Evolutionary conservation across 2,329 filamentous ascomycete species (phyloP).

Genomic region (Magnaporthales sp.): DNA sequence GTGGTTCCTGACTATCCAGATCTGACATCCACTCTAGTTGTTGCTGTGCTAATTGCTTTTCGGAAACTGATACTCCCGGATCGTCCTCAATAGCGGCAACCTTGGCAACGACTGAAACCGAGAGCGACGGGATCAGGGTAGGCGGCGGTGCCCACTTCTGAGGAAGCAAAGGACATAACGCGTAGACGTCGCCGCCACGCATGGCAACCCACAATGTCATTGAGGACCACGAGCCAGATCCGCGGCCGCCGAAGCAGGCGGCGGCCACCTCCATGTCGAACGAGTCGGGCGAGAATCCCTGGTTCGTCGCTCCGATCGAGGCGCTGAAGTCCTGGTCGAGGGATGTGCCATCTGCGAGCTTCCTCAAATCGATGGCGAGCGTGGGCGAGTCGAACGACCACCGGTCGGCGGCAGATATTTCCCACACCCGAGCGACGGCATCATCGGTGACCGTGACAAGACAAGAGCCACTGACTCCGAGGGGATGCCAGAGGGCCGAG

Average conservation of each 20-base stretch:
- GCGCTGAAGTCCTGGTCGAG: conserved; percentile 77
- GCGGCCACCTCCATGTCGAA: conserved; percentile 93
- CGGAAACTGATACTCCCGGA: conserved; percentile 38
- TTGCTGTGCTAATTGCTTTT: conserved; percentile 51
- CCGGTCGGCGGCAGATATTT: conserved; percentile 72
- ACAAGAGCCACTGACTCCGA: conserved; percentile 73
- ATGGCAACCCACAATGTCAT: conserved; percentile 99
- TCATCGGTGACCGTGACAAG: conserved; percentile 85
- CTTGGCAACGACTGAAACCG: conserved; percentile 73
- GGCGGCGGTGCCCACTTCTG: conserved; percentile 74
- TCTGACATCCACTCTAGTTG: conserved; percentile 62
- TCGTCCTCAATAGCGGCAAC: conserved; percentile 55
- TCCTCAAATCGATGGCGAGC: conserved; percentile 79
- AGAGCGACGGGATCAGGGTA: conserved; percentile 72
- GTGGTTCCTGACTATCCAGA: conserved; percentile 53
- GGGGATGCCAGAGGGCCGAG: conserved; percentile 84
- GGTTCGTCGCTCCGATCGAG: conserved; percentile 63
- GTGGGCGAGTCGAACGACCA: conserved; percentile 81
- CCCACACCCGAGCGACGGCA: conserved; percentile 84
- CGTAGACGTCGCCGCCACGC: conserved; percentile 86
- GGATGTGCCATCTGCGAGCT: conserved; percentile 75
- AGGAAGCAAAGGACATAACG: conserved; percentile 82
- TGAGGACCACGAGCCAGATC: conserved; percentile 78
- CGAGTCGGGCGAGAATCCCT: conserved; percentile 78
- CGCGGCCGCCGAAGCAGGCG: conserved; percentile 64